phyloP scores from a whole-genome alignment of 331 rosid species.

The Pyrus hybrid region DNA sequence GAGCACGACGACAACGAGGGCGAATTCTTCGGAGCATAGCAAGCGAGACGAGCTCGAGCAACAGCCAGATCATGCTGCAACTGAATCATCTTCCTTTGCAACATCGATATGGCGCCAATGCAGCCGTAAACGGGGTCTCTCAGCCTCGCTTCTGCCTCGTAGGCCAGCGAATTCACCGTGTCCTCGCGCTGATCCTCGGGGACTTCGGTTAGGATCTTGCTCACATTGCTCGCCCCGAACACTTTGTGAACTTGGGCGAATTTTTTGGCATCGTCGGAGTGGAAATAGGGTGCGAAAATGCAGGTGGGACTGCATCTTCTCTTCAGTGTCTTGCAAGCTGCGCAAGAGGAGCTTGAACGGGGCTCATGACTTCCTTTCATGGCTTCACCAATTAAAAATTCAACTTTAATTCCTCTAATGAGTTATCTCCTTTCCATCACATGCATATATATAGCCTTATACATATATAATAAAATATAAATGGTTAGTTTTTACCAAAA shows the following conservation, averaged over 20 bases:
- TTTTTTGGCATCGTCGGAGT: constrained; percentile 64
- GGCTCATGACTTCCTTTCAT: constrained; percentile 63
- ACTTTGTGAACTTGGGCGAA: constrained; percentile 89
- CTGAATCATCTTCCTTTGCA: constrained; percentile 64
- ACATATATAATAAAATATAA: not conserved
- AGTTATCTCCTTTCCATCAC: not conserved
- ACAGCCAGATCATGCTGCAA: constrained; percentile 72
- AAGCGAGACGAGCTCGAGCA: constrained; percentile 77
- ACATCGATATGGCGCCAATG: constrained; percentile 74
- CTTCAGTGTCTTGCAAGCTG: constrained; percentile 83
- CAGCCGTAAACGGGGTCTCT: constrained; percentile 85
- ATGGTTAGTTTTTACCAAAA: not conserved
- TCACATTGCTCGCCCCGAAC: constrained; percentile 91
- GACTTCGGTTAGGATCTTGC: constrained; percentile 80
- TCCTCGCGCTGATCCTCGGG: constrained; percentile 78
- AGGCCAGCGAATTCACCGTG: constrained; percentile 73
- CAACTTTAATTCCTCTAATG: constrained; percentile 6
- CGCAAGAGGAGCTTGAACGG: constrained; percentile 84
- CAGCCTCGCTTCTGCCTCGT: constrained; percentile 81
- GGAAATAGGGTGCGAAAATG: constrained; percentile 79
- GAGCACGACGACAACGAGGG: not conserved
- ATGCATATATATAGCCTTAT: not conserved
- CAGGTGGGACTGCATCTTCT: constrained; percentile 74
- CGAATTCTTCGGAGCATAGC: constrained; percentile 14
- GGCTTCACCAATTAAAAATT: not conserved